Evolutionary conservation across 305 asterid genomes (phyloP), one percentile per base, ranked within the genome.

Genomic region (Nicotiana rustica): DNA sequence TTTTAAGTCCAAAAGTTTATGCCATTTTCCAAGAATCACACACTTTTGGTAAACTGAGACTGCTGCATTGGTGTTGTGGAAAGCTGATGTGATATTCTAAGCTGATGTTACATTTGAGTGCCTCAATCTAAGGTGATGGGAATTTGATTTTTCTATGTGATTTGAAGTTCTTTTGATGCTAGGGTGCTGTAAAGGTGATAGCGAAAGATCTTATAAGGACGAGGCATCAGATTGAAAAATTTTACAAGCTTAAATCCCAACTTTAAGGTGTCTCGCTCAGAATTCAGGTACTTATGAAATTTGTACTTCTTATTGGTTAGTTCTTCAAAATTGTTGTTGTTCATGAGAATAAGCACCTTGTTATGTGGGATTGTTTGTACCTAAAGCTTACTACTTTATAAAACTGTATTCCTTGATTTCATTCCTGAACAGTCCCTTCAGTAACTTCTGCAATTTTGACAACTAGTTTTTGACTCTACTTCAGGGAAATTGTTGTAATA

Each of bases 231-330:
- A 15, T 90, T 66, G 99, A 96, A 85, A 96, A 96, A 86, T 96
- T 96, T 84, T 94, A 96, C 89, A 96, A 96, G 91, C 97, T 96
- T 59, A 95, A 96, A 87, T 96, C 99, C 81, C 98, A 94, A 89
- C 98, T 96, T 85, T 98, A 95, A 90, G 99, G 99, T 33, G 99
- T 95, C 81, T 92, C 99, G 18, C 97, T 96, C 82, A 92, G 98
- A 90, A 95, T 95, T 79, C 99, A 96, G 99, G 99, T 94, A 88
- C n/a, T 59, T 38, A 13, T 68, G 80, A 52, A 29, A 56, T 14
- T 44, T 3, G 15, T 56, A 56, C 15, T 56, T 56, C 0, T 56
- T 56, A 2, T 59, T 59, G 25, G 65, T 59, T 59, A 59, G 25
- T 59, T 17, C 25, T 59, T 59, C 25, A 59, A 59, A 17, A n/a